phyloP scores from a whole-genome alignment of 2,329 filamentous ascomycete species.

The Botryosphaeria dothidea region DNA sequence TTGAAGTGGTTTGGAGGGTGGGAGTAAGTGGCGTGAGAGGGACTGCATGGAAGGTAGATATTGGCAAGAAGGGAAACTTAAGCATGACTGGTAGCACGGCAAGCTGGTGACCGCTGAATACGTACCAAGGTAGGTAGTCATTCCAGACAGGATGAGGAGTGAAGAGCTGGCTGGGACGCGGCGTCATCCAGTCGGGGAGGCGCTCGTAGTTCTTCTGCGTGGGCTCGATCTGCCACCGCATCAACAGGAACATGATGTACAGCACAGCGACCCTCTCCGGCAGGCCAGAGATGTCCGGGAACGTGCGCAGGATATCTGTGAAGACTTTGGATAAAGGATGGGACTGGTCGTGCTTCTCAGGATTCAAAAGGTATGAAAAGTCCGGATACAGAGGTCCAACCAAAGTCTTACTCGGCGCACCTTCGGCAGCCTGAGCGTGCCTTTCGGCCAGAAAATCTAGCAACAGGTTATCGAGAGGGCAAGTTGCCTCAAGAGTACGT shows the following conservation, averaged over 20 bases:
- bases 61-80: too few relatives aligned
- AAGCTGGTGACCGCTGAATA: neutral
- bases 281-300: constrained; percentile 74
- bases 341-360: constrained; percentile 60
- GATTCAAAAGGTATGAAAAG: constrained; percentile 76
- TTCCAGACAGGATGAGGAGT: constrained; percentile 76
- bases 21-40: neutral
- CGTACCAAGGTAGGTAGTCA: constrained; percentile 73
- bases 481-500: constrained; percentile 66
- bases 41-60: too few relatives aligned
- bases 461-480: constrained; percentile 75
- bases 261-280: constrained; percentile 81
- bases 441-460: constrained; percentile 76
- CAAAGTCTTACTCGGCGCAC: constrained; percentile 64
- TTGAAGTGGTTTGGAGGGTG: neutral
- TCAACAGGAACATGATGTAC: constrained; percentile 83
- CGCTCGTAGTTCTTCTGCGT: constrained; percentile 77
- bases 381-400: constrained; percentile 78
- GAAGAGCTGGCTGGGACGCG: constrained; percentile 65
- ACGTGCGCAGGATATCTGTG: constrained; percentile 81
- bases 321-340: constrained; percentile 84
- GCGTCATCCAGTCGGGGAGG: constrained; percentile 72
- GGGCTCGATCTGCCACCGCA: constrained; percentile 80
- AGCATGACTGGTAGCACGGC: too few relatives aligned
- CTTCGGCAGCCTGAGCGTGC: constrained; percentile 65